These are phyloP conservation scores for Citeromyces hawaiiensis DNA, from an alignment of 1,139 yeast genomes.

Conservation along the genomic window DNA sequence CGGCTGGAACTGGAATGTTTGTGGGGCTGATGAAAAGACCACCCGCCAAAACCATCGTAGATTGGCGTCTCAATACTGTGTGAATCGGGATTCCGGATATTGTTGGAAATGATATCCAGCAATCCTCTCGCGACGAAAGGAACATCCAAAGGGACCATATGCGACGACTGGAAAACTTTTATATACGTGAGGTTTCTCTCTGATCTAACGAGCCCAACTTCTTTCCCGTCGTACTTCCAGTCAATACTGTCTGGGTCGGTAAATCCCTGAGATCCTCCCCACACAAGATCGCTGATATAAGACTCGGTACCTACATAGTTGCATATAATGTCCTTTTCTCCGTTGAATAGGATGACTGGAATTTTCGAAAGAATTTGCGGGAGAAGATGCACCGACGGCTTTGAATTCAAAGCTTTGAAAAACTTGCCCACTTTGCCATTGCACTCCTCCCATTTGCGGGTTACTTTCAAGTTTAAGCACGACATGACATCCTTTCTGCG, in stretches of 20 bases:
- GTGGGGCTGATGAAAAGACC: constrained; percentile 5
- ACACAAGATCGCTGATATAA: constrained; percentile 44
- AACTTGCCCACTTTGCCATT: constrained; percentile 36
- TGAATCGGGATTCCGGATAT: constrained; percentile 15
- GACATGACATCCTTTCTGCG: constrained; percentile 37
- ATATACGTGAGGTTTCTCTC: constrained; percentile 72
- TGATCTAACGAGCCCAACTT: constrained; percentile 36
- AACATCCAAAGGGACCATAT: constrained; percentile 88
- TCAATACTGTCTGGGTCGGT: constrained; percentile 20
- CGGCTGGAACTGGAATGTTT: neutral
- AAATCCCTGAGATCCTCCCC: constrained; percentile 61
- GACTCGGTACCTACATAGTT: constrained; percentile 67
- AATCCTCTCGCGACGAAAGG: constrained; percentile 62
- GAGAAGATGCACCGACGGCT: constrained; percentile 51
- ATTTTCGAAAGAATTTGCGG: constrained; percentile 50
- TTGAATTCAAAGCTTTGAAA: constrained; percentile 38
- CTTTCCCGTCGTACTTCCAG: constrained; percentile 38
- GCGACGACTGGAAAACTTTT: constrained; percentile 65
- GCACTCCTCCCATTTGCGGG: constrained; percentile 67
- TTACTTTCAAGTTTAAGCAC: constrained; percentile 38
- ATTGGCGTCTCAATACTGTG: constrained; percentile 11
- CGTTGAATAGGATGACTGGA: constrained; percentile 68
- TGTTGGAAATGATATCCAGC: constrained; percentile 33
- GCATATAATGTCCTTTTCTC: constrained; percentile 83
- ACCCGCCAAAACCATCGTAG: constrained; percentile 7